Evolutionary conservation across 1,139 yeast species (phyloP).

Genomic region (Pichia sp.): DNA sequence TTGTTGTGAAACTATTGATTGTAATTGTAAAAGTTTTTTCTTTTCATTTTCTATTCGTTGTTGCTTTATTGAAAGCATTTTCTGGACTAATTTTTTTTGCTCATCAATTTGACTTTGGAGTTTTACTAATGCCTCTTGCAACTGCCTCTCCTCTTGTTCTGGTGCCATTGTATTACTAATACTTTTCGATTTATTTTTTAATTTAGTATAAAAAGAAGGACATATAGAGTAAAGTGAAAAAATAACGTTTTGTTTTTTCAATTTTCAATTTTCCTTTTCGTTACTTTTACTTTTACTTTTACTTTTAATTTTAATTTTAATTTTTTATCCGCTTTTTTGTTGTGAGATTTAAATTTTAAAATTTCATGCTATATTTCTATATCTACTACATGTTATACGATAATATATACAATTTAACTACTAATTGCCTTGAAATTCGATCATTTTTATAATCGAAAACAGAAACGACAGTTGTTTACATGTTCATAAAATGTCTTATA

Average conservation of each 20-base stretch:
- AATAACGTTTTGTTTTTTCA: neutral
- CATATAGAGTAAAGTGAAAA: too few relatives aligned
- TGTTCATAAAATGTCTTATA: slow-evolving; percentile 18
- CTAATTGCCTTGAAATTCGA: neutral
- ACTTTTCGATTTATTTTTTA: too few relatives aligned
- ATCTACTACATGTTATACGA: too few relatives aligned
- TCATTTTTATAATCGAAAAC: neutral
- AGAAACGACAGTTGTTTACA: neutral
- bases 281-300: too few relatives aligned
- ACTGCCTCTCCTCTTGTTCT: slow-evolving; percentile 15
- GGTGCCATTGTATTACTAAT: neutral
- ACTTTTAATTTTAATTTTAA: neutral
- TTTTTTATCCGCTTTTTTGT: neutral
- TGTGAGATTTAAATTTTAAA: too few relatives aligned
- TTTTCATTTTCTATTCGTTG: slow-evolving; percentile 1
- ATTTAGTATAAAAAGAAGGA: too few relatives aligned
- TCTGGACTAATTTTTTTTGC: slow-evolving; percentile 12
- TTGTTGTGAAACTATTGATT: slow-evolving; percentile 3
- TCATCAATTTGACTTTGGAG: slow-evolving; percentile 18
- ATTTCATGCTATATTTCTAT: too few relatives aligned
- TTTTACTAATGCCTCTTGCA: slow-evolving; percentile 14
- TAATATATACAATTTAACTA: too few relatives aligned
- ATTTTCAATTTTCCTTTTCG: neutral
- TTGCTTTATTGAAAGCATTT: slow-evolving; percentile 6
- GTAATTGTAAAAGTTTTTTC: slow-evolving; percentile 13